A percentile compares a stretch with the other conserved stretches of the same genome.
Conservation (phyloP, 768 basidiomycete species). For the Mycena vulgaris region DNA sequence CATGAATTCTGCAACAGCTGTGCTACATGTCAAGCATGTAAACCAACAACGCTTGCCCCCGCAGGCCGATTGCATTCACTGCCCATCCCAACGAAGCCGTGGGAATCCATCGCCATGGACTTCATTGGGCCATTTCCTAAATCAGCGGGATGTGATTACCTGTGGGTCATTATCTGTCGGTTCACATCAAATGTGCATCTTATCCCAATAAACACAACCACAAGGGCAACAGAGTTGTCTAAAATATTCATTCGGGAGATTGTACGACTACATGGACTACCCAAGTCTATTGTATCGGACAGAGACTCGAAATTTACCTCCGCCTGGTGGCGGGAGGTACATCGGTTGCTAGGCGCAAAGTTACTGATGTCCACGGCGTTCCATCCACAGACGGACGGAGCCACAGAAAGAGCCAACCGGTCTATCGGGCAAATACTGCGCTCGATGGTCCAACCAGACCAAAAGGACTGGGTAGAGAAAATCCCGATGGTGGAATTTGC, state of each 20-base stretch:
- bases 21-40: background rate
- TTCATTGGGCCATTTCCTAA: constrained; percentile 45
- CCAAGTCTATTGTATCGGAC: constrained; percentile 56
- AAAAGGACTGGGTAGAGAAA: too few relatives aligned
- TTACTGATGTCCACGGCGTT: constrained; percentile 55
- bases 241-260: constrained; percentile 53
- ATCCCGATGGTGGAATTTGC: too few relatives aligned
- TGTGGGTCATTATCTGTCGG: constrained; percentile 48
- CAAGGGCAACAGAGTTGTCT: constrained; percentile 17
- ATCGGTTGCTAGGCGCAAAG: constrained; percentile 47
- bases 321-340: constrained; percentile 56
- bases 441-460: too few relatives aligned
- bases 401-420: constrained; percentile 48
- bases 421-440: too few relatives aligned
- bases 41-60: background rate
- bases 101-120: too few relatives aligned
- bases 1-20: background rate
- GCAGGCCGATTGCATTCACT: background rate
- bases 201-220: background rate
- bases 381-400: constrained; percentile 60
- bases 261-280: constrained; percentile 57
- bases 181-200: constrained; percentile 24
- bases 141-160: constrained; percentile 43
- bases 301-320: constrained; percentile 59
- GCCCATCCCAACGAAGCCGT: constrained; percentile 29